Conservation (phyloP, 2,329 filamentous ascomycete genomes). For the Ophiostoma sp. region DNA sequence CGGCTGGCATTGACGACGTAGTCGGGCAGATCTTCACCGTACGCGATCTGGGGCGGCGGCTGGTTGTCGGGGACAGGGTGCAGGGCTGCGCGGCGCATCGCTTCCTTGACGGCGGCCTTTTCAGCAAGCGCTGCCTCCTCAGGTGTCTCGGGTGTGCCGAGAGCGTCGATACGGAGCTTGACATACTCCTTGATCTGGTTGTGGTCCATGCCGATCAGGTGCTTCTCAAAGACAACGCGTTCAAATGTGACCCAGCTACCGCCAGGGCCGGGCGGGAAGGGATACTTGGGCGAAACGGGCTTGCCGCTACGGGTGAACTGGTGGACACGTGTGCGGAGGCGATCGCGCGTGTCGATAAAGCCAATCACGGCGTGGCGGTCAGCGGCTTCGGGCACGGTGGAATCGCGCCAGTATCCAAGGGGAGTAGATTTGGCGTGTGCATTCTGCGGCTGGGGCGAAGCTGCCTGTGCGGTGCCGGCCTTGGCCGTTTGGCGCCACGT, state of each 20-base stretch:
- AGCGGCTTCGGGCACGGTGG: slow-evolving; percentile 48
- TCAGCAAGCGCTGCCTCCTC: slow-evolving; percentile 44
- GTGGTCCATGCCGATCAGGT: slow-evolving; percentile 57
- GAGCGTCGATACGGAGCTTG: slow-evolving; percentile 49
- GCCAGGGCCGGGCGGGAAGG: slow-evolving; percentile 58
- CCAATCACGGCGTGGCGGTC: slow-evolving; percentile 61
- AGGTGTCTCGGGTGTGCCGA: slow-evolving; percentile 39
- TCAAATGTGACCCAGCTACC: slow-evolving; percentile 67
- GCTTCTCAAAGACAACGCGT: slow-evolving; percentile 58
- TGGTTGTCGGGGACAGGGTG: slow-evolving; percentile 48
- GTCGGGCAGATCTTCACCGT: slow-evolving; percentile 52
- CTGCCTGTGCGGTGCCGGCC: slow-evolving; percentile 36
- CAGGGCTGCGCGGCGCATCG: slow-evolving; percentile 45
- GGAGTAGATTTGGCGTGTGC: slow-evolving; percentile 46
- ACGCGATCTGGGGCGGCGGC: slow-evolving; percentile 50
- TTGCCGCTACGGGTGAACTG: slow-evolving; percentile 50
- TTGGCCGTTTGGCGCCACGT: not conserved
- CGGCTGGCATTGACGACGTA: slow-evolving; percentile 37
- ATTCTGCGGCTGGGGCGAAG: not conserved
- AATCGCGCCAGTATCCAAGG: slow-evolving; percentile 63
- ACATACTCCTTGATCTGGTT: slow-evolving; percentile 64
- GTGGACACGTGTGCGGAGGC: slow-evolving; percentile 61
- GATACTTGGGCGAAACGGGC: slow-evolving; percentile 47
- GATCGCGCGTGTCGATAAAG: slow-evolving; percentile 62
- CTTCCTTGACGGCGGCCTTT: slow-evolving; percentile 48